Percentiles rank a stretch among this genome's conserved stretches.
Evolutionary conservation across 2,329 filamentous ascomycete species (phyloP).

Genomic region (Plectosphaerella sp.): DNA sequence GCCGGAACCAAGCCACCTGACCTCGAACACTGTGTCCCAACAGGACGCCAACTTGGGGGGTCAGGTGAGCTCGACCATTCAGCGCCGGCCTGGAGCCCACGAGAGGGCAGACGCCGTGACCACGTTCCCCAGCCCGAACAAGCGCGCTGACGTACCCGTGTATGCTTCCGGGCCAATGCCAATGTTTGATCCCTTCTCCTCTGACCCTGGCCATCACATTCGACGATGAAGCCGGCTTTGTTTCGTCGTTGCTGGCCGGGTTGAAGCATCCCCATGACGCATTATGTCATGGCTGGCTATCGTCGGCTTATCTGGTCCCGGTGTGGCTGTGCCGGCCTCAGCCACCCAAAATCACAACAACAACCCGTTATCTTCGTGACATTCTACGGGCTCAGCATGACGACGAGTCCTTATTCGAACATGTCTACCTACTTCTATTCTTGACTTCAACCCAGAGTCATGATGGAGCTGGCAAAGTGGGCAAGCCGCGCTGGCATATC

Average conservation of each 20-base stretch:
- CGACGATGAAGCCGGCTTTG: background rate
- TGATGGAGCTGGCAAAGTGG: too few species aligned
- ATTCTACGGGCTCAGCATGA: too few species aligned
- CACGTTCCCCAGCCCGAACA: background rate
- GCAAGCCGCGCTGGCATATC: too few species aligned
- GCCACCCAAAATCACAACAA: background rate
- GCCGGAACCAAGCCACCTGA: too few species aligned
- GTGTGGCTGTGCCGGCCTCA: background rate
- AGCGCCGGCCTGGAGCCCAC: conserved; percentile 2
- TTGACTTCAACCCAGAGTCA: too few species aligned
- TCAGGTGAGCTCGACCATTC: background rate
- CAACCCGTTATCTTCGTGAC: too few species aligned
- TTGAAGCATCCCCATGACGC: background rate
- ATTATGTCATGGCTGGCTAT: background rate
- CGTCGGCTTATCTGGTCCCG: background rate
- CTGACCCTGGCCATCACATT: background rate
- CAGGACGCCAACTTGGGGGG: background rate
- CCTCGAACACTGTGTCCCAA: background rate
- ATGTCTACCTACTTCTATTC: too few species aligned
- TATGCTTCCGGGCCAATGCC: too few species aligned
- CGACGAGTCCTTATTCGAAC: too few species aligned
- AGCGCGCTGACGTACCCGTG: conserved; percentile 1
- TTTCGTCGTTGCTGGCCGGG: background rate
- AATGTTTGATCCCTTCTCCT: background rate
- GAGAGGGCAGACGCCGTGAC: background rate